phyloP scores from a whole-genome alignment of 768 basidiomycete genomes.

The Coprinopsis marcescibilis region DNA sequence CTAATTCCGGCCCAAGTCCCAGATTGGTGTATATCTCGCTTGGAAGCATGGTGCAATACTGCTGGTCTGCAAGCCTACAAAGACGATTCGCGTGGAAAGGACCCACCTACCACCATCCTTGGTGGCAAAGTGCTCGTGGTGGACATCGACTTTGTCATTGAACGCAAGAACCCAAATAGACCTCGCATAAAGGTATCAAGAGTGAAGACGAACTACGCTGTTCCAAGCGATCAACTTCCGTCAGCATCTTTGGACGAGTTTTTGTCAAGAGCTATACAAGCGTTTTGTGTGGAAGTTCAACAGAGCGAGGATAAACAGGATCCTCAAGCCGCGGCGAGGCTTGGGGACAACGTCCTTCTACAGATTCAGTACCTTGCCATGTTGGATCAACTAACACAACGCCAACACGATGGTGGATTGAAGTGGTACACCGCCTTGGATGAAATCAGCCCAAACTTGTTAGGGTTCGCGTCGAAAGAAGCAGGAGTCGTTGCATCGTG shows the following conservation, averaged over 20 bases:
- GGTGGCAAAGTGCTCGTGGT: conserved; percentile 79
- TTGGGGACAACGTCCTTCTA: conserved; percentile 43
- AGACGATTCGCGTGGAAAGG: conserved; percentile 48
- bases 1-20: conserved; percentile 37
- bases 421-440: conserved; percentile 73
- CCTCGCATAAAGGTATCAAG: conserved; percentile 42
- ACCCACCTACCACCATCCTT: conserved; percentile 48
- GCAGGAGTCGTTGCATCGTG: conserved; percentile 50
- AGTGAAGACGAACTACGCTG: conserved; percentile 73
- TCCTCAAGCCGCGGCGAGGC: conserved; percentile 43
- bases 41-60: conserved; percentile 56
- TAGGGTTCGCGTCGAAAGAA: conserved; percentile 48
- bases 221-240: conserved; percentile 35
- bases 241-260: conserved; percentile 54
- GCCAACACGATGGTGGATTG: conserved; percentile 56
- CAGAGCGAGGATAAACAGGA: conserved; percentile 45
- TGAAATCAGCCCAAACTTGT: conserved; percentile 42
- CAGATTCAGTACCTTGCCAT: conserved; percentile 66
- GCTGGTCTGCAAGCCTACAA: conserved; percentile 74
- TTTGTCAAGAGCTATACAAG: conserved; percentile 48
- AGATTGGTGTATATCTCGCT: conserved; percentile 53
- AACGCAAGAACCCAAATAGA: conserved; percentile 28
- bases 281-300: conserved; percentile 57
- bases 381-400: conserved; percentile 61
- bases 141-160: conserved; percentile 61